A percentile compares a stretch with the other conserved stretches of the same genome.
Conservation (phyloP, 2,329 filamentous ascomycete genomes). For the Fusarium sp. region DNA sequence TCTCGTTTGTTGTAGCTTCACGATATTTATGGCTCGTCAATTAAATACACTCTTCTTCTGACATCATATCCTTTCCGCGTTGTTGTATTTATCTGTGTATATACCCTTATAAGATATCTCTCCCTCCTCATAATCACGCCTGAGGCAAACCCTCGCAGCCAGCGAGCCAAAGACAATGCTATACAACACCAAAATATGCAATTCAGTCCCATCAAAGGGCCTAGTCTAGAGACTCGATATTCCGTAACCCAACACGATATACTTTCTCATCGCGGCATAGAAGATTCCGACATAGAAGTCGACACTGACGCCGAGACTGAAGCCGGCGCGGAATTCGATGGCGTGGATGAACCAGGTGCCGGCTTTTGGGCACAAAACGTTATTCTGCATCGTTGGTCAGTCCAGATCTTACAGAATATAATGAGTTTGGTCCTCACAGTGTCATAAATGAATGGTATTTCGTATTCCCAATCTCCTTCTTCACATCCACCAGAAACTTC, state of each 20-base stretch:
- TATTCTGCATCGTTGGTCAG: constrained; percentile 24
- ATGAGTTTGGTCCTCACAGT: constrained; percentile 20
- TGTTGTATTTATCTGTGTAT: background rate
- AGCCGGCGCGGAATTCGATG: constrained; percentile 17
- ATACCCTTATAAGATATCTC: background rate
- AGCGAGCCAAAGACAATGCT: background rate
- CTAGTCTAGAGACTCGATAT: background rate
- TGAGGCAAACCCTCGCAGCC: background rate
- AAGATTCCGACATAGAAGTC: constrained; percentile 23
- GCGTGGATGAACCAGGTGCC: constrained; percentile 9
- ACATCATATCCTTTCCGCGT: background rate
- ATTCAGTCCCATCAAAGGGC: background rate
- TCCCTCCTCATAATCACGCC: background rate
- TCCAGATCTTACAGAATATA: too few relatives aligned
- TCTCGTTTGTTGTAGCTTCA: background rate
- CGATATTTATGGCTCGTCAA: background rate
- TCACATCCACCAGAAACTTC: constrained; percentile 30
- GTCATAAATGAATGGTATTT: constrained; percentile 42
- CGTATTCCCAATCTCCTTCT: constrained; percentile 34
- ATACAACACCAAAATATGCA: background rate
- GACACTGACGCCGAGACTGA: constrained; percentile 26
- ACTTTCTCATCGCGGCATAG: background rate
- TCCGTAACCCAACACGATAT: background rate
- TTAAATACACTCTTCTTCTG: background rate
- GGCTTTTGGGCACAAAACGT: constrained; percentile 35